A percentile compares a stretch with the other conserved stretches of the same genome.
These are phyloP conservation scores for Fistulina hepatica DNA, from an alignment of 1,284 basidiomycete species.

Conservation along the genomic window DNA sequence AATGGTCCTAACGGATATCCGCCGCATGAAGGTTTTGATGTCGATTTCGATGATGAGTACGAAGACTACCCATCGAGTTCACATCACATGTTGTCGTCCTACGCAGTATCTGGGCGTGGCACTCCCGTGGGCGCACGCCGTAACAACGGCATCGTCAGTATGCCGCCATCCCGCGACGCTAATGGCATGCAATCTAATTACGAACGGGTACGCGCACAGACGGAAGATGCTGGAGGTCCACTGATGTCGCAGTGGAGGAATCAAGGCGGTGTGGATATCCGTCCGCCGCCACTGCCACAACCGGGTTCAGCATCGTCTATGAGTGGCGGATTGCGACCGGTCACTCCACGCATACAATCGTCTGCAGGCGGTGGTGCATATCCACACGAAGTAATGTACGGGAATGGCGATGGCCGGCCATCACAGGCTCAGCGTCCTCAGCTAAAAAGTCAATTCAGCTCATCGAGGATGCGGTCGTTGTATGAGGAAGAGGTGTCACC, in stretches of 20 bases:
- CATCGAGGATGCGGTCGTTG: conserved; percentile 43
- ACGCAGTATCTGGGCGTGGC: conserved; percentile 50
- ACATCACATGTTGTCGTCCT: conserved; percentile 21
- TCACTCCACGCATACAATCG: conserved; percentile 38
- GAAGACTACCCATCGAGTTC: conserved; percentile 52
- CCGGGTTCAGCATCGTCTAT: no score
- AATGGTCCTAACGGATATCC: conserved; percentile 46
- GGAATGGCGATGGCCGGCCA: conserved; percentile 26
- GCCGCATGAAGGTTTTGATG: conserved; percentile 54
- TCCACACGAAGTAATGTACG: conserved; percentile 43
- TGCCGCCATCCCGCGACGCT: conserved; percentile 39
- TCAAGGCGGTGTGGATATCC: conserved; percentile 27
- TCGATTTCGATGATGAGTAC: conserved; percentile 58
- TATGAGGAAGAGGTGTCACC: conserved; percentile 32
- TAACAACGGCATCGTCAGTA: conserved; percentile 47
- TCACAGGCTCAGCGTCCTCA: conserved; percentile 40
- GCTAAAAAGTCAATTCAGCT: conserved; percentile 62
- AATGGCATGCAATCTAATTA: conserved; percentile 25
- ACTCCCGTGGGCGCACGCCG: conserved; percentile 52
- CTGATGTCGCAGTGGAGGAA: conserved; percentile 56
- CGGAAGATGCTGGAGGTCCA: conserved; percentile 60
- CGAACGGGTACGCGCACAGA: conserved; percentile 55
- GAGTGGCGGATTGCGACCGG: conserved; percentile 29
- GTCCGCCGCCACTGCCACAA: conserved; percentile 21
- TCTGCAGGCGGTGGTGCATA: conserved; percentile 28